Percentiles rank a stretch among this genome's conserved stretches.
Evolutionary conservation across 148 eudicot species (phyloP).

Genomic region (Dysphania ambrosioides): DNA sequence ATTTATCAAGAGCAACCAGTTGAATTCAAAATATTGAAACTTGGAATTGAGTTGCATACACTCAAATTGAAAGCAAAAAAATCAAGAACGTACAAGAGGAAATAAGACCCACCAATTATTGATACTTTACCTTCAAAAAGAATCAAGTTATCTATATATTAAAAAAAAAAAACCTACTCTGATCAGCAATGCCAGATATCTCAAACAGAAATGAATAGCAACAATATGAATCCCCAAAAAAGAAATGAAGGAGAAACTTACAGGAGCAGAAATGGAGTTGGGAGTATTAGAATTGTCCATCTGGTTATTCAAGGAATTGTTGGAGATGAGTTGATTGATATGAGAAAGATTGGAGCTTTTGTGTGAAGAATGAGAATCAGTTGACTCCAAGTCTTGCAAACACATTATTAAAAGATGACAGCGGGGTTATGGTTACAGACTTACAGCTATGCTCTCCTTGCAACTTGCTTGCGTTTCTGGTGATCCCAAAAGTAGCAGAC

Average conservation of each 20-base stretch:
- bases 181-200: conserved; percentile 24
- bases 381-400: conserved; percentile 49
- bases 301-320: conserved; percentile 28
- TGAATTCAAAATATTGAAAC: neutral
- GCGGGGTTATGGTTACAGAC: conserved; percentile 13
- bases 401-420: conserved; percentile 35
- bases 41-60: neutral
- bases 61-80: neutral
- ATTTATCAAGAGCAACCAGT: neutral
- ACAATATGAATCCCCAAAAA: too few species aligned
- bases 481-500: conserved; percentile 29
- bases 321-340: neutral
- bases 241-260: too few species aligned
- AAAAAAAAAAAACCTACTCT: neutral
- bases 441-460: conserved; percentile 9
- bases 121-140: conserved; percentile 31
- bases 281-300: conserved; percentile 48
- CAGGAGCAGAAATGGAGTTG: too few species aligned
- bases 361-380: conserved; percentile 28
- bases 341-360: conserved; percentile 15
- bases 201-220: too few species aligned
- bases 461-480: conserved; percentile 11
- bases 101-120: conserved; percentile 24
- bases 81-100: conserved; percentile 5
- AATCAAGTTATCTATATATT: conserved; percentile 23